Conservation (phyloP, 306 rosid species). For the Mimosa pudica region DNA sequence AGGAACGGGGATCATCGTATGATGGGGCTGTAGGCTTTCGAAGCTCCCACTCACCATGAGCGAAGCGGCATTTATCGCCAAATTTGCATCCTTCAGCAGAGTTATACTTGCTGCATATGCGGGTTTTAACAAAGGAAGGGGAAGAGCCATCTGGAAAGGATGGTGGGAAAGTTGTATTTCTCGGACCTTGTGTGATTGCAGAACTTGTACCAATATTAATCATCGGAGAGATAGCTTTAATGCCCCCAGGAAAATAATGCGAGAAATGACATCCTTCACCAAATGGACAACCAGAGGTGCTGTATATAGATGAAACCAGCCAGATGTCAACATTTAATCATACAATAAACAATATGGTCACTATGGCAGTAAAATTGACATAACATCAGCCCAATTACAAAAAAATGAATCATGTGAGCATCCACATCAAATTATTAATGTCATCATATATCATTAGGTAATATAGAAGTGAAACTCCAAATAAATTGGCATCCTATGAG, state of each 20-base stretch:
- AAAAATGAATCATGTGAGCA: background rate
- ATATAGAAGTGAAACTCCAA: background rate
- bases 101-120: constrained; percentile 63
- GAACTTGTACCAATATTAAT: constrained; percentile 43
- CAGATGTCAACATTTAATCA: background rate
- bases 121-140: constrained; percentile 65
- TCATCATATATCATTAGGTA: background rate
- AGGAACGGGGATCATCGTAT: constrained; percentile 53
- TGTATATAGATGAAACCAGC: constrained; percentile 31
- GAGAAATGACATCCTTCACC: constrained; percentile 75
- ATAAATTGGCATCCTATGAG: background rate
- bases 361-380: background rate
- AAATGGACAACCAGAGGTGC: constrained; percentile 78
- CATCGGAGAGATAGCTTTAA: constrained; percentile 62
- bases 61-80: constrained; percentile 69
- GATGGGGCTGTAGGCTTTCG: constrained; percentile 60
- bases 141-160: constrained; percentile 61
- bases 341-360: background rate
- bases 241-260: constrained; percentile 71
- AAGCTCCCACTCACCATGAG: constrained; percentile 77
- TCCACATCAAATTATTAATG: background rate
- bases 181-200: constrained; percentile 41
- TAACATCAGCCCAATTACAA: background rate
- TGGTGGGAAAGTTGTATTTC: constrained; percentile 50
- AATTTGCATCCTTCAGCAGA: constrained; percentile 71